Conservation (phyloP, 106 monocot species). For the Platanthera zijinensis region DNA sequence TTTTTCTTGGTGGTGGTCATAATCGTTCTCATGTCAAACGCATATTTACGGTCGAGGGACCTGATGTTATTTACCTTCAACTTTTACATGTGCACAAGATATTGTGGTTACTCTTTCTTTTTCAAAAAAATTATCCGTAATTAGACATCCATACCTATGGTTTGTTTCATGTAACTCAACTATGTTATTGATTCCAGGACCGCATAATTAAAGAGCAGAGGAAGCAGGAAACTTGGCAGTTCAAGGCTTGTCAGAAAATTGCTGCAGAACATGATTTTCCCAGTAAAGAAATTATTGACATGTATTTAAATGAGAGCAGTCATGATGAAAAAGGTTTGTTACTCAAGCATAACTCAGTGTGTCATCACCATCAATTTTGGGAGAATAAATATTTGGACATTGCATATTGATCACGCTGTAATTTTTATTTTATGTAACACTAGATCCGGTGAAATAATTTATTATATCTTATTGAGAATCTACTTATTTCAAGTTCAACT, state of each 20-base stretch:
- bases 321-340: slow-evolving; percentile 25
- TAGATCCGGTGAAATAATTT: not conserved
- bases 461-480: not conserved
- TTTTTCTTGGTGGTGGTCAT: too few species aligned
- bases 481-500: not conserved
- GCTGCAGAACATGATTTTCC: slow-evolving; percentile 69
- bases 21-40: too few species aligned
- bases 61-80: not conserved
- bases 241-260: slow-evolving; percentile 68
- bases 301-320: slow-evolving; percentile 59
- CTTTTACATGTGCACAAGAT: not conserved
- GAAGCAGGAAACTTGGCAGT: slow-evolving; percentile 74
- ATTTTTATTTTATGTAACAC: not conserved
- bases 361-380: not conserved
- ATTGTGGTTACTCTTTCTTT: not conserved
- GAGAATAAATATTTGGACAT: not conserved
- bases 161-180: not conserved
- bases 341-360: not conserved
- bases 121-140: not conserved
- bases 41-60: not conserved
- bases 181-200: slow-evolving; percentile 35
- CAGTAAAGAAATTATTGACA: slow-evolving; percentile 63
- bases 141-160: not conserved
- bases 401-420: not conserved
- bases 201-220: slow-evolving; percentile 48